A percentile compares a stretch with the other conserved stretches of the same genome.
These are phyloP conservation scores for Gentiana dahurica DNA, from an alignment of 257 asterid genomes.

Conservation along the genomic window DNA sequence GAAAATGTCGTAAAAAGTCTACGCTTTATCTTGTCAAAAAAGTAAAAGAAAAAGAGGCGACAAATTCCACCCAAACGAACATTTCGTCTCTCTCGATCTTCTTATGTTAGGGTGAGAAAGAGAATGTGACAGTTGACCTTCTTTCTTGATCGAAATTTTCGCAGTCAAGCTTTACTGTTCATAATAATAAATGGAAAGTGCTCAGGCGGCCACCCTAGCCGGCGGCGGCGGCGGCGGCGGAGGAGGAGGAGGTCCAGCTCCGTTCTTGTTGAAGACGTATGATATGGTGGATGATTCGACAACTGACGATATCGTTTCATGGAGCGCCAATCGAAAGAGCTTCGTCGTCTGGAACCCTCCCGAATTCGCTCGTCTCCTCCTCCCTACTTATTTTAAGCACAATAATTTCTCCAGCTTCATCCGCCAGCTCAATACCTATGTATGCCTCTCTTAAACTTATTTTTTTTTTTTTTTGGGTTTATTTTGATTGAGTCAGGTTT, in stretches of 20 bases:
- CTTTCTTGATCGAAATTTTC: too few relatives aligned
- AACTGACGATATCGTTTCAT: conserved; percentile 71
- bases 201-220: not conserved
- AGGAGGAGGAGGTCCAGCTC: conserved; percentile 80
- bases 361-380: conserved; percentile 69
- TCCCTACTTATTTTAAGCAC: conserved; percentile 81
- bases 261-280: conserved; percentile 68
- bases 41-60: too few relatives aligned
- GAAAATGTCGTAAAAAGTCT: too few relatives aligned
- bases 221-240: conserved; percentile 3
- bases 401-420: conserved; percentile 89
- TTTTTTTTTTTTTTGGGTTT: not conserved
- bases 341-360: conserved; percentile 93
- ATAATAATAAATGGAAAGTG: conserved; percentile 4
- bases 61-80: too few relatives aligned
- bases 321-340: conserved; percentile 58
- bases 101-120: too few relatives aligned
- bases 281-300: conserved; percentile 81
- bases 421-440: conserved; percentile 95
- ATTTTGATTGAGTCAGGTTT: not conserved
- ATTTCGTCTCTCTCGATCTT: too few relatives aligned
- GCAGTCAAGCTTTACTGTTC: not conserved
- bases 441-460: conserved; percentile 18
- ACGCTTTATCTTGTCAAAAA: too few relatives aligned
- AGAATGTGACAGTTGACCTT: too few relatives aligned